These are phyloP conservation scores for Schizophyllum amplum DNA, from an alignment of 1,284 basidiomycete genomes.

Conservation along the genomic window DNA sequence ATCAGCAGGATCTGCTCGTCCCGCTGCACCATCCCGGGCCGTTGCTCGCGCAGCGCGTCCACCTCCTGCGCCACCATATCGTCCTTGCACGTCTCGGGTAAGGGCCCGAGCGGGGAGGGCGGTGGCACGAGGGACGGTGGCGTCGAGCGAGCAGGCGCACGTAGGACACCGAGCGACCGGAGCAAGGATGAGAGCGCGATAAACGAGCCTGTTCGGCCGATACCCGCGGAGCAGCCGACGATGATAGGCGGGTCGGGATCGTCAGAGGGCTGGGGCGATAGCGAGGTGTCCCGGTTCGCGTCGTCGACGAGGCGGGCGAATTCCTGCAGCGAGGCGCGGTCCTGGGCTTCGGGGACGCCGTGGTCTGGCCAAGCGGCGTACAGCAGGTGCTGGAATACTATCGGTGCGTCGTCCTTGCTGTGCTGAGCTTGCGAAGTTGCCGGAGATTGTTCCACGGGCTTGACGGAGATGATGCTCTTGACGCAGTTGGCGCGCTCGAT, in stretches of 20 bases:
- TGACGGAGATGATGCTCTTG: slow-evolving; percentile 41
- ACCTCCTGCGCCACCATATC: slow-evolving; percentile 69
- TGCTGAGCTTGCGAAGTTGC: too few species aligned
- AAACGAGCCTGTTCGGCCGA: slow-evolving; percentile 88
- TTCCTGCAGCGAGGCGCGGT: slow-evolving; percentile 47
- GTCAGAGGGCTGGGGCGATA: slow-evolving; percentile 21
- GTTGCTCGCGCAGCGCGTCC: slow-evolving; percentile 71
- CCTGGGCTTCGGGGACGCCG: slow-evolving; percentile 55
- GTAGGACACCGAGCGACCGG: slow-evolving; percentile 46
- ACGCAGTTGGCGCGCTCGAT: slow-evolving; percentile 52
- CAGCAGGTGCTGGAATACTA: slow-evolving; percentile 63
- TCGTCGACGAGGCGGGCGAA: slow-evolving; percentile 56
- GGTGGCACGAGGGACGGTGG: slow-evolving; percentile 25
- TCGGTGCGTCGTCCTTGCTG: too few species aligned
- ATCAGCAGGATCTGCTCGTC: slow-evolving; percentile 58
- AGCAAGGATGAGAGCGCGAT: slow-evolving; percentile 71
- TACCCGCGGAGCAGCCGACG: slow-evolving; percentile 82
- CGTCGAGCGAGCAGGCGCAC: slow-evolving; percentile 23
- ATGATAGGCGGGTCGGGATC: slow-evolving; percentile 67
- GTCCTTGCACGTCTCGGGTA: slow-evolving; percentile 38
- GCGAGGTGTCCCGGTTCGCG: slow-evolving; percentile 42
- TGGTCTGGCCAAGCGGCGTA: slow-evolving; percentile 81
- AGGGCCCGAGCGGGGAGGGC: slow-evolving; percentile 45
- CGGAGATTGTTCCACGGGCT: slow-evolving; percentile 24
- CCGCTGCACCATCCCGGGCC: slow-evolving; percentile 76